Evolutionary conservation across 1,139 yeast genomes (phyloP), one percentile per base, ranked within the genome.

Genomic region (Dujonia santamariae): DNA sequence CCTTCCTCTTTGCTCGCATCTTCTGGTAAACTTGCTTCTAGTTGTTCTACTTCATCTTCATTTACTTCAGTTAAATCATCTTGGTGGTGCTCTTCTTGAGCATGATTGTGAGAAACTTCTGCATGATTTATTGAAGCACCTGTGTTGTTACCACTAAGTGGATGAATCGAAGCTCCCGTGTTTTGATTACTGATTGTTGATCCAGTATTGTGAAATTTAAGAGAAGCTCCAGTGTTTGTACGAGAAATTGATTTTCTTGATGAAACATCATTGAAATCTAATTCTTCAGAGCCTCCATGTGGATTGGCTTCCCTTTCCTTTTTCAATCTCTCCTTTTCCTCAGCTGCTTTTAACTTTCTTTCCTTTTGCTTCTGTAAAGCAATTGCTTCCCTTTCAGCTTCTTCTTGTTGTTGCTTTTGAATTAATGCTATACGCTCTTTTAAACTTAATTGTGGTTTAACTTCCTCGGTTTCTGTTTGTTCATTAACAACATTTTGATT

Each of bases 361-460:
- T 78, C 81, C 43, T 78, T 79, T 40, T 73, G 72, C 46, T 75
- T 73, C 42, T 72, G 72, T 47, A 67, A 43, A 6, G 81, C 74
- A 2, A 84, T 85, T 19, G 74, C 85, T 39, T 78, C 79, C 34
- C 85, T 73, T 46, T 84, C 90, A 4, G 84, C 86, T 50, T 86
- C 95, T 49, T 85, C 87, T 38, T 76, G 75, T 54, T 86, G 96
- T 39, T 80, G 80, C 51, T 86, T 77, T 53, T 90, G 96, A 36
- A 92, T 67, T 51, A 86, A 54, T 8, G 86, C 86, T 53, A 92
- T 87, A 44, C 97, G 74, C 46, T 92, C 97, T 53, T 85, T 85
- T 51, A 92, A 67, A 38, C 95, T 82, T 63, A 88, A 61, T 46
- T 84, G 81, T 9, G 96, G 96, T 18, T 65, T 75, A 19, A 67